Evolutionary conservation across 495 filamentous ascomycete genomes (phyloP).

Genomic region (Bathelium albidoporum): DNA sequence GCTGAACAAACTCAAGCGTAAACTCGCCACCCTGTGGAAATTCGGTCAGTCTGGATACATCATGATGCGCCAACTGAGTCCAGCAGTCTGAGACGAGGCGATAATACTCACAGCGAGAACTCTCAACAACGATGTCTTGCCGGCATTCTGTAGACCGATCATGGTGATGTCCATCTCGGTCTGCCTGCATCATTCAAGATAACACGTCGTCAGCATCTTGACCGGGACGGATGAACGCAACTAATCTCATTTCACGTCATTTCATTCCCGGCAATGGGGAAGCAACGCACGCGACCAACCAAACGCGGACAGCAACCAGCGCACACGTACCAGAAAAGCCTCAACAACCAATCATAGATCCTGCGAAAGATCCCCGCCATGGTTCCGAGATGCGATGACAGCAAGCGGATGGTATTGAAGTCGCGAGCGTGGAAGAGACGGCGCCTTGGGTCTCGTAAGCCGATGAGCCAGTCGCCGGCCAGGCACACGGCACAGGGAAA

Average conservation of each 20-base stretch:
- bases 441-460: slow-evolving; percentile 1
- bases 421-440: not conserved
- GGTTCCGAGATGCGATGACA: slow-evolving; percentile 18
- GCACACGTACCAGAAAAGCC: slow-evolving; percentile 87
- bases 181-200: slow-evolving; percentile 51
- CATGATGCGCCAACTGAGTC: slow-evolving; percentile 15
- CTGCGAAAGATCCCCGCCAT: slow-evolving; percentile 84
- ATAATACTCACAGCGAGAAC: slow-evolving; percentile 74
- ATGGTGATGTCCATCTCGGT: slow-evolving; percentile 99
- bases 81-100: slow-evolving; percentile 8
- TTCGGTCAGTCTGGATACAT: slow-evolving; percentile 16
- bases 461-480: not conserved
- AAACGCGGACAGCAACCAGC: slow-evolving; percentile 9
- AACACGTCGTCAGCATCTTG: slow-evolving; percentile 21
- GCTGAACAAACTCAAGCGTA: slow-evolving; percentile 82
- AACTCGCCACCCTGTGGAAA: slow-evolving; percentile 81
- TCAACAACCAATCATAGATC: slow-evolving; percentile 97
- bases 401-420: not conserved
- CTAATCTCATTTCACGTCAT: slow-evolving; percentile 1
- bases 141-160: slow-evolving; percentile 97
- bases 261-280: not conserved
- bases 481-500: no score
- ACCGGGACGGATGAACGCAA: slow-evolving; percentile 9
- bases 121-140: slow-evolving; percentile 88
- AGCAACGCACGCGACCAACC: not conserved